These are phyloP conservation scores for Mentha longifolia DNA, from an alignment of 257 asterid genomes.

Conservation along the genomic window DNA sequence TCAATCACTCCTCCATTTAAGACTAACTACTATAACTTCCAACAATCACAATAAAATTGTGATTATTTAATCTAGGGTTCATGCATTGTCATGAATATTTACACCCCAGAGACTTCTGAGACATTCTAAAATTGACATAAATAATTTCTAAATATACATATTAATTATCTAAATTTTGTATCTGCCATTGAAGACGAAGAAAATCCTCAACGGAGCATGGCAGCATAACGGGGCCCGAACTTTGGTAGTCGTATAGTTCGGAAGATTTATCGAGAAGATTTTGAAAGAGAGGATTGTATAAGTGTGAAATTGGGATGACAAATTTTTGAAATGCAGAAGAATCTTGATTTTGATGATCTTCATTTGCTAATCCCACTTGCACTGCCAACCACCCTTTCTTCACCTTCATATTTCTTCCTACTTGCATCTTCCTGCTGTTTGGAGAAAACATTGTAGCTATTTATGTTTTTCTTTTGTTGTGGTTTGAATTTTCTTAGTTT, in stretches of 20 bases:
- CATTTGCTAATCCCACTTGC: too few relatives aligned
- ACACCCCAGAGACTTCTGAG: background rate
- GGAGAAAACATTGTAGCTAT: background rate
- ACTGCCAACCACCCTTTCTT: slow-evolving; percentile 48
- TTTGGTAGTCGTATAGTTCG: slow-evolving; percentile 28
- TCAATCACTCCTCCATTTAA: too few relatives aligned
- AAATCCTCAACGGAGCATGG: slow-evolving; percentile 40
- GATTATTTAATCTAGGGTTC: background rate
- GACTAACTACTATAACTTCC: too few relatives aligned
- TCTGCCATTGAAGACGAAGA: slow-evolving; percentile 28
- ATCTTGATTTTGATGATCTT: slow-evolving; percentile 2
- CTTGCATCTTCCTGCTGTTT: slow-evolving; percentile 18
- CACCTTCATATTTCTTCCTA: slow-evolving; percentile 33
- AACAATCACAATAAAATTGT: too few relatives aligned
- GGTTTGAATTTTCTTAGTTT: background rate
- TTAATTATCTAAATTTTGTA: slow-evolving; percentile 3
- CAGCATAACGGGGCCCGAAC: slow-evolving; percentile 27
- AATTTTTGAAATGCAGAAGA: slow-evolving; percentile 13
- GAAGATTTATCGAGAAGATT: slow-evolving; percentile 30
- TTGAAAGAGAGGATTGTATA: slow-evolving; percentile 26
- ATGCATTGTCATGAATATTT: background rate
- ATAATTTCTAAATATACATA: too few relatives aligned
- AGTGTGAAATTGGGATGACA: slow-evolving; percentile 30
- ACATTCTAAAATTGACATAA: background rate
- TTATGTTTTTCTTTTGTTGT: background rate